Conservation (phyloP, 176 grass and related monocot genomes). For the Eleusine coracana region DNA sequence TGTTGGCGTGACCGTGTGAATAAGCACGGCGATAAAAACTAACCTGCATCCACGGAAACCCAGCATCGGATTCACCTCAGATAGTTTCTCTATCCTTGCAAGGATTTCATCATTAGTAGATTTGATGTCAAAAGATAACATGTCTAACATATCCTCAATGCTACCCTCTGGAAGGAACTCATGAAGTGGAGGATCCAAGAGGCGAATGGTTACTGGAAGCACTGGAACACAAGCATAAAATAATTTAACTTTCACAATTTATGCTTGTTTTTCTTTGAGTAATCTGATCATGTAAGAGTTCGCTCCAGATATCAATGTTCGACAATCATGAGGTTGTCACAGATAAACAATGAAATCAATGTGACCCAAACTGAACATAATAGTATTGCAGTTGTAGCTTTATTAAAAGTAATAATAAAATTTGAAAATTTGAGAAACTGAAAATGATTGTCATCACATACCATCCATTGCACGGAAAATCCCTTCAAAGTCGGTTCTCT, state of each 20-base stretch:
- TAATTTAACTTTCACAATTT: background rate
- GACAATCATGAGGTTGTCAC: too few species aligned
- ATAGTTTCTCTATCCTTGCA: conserved; percentile 82
- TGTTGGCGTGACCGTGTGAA: too few species aligned
- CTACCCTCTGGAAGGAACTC: conserved; percentile 92
- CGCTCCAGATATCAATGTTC: background rate
- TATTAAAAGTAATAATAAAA: background rate
- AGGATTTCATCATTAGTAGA: conserved; percentile 69
- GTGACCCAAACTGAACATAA: background rate
- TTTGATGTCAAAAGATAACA: conserved; percentile 67
- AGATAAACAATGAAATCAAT: background rate
- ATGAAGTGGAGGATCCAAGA: conserved; percentile 89
- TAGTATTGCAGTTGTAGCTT: too few species aligned
- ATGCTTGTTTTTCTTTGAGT: background rate
- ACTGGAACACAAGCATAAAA: conserved; percentile 51
- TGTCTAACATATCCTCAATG: conserved; percentile 71
- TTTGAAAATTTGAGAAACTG: background rate
- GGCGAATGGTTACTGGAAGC: conserved; percentile 81
- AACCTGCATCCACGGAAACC: conserved; percentile 97
- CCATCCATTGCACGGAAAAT: conserved; percentile 94
- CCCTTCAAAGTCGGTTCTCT: conserved; percentile 88
- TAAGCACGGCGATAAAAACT: conserved; percentile 25
- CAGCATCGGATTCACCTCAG: conserved; percentile 98
- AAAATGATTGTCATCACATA: conserved; percentile 31
- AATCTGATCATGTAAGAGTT: background rate